These are phyloP conservation scores for Rutstroemia sydowiana DNA, from an alignment of 2,329 filamentous ascomycete species.

Conservation along the genomic window DNA sequence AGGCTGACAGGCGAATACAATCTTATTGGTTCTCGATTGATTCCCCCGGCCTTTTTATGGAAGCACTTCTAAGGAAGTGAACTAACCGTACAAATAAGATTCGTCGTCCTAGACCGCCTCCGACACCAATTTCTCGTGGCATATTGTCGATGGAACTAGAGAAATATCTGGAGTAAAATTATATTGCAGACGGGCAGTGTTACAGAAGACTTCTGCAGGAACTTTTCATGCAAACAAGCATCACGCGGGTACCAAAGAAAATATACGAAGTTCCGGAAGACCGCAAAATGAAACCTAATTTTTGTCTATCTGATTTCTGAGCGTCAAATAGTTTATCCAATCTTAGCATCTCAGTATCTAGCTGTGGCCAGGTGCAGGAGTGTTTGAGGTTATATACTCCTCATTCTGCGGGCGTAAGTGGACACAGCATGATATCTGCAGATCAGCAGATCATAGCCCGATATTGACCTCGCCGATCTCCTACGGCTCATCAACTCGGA, in stretches of 20 bases:
- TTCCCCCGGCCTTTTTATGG: not conserved
- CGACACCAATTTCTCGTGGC: constrained; percentile 7
- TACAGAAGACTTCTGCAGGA: constrained; percentile 7
- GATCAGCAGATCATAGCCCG: not conserved
- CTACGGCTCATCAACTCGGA: not conserved
- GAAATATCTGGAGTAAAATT: constrained; percentile 2
- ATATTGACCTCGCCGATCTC: not conserved
- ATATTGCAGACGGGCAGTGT: constrained; percentile 5
- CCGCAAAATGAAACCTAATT: not conserved
- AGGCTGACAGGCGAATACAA: constrained; percentile 6
- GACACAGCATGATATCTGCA: not conserved
- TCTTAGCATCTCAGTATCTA: not conserved
- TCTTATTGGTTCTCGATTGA: constrained; percentile 2
- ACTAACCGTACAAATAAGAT: constrained; percentile 8
- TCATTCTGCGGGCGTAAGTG: not conserved
- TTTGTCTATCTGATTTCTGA: not conserved
- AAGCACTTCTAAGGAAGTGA: not conserved
- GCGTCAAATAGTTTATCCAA: not conserved
- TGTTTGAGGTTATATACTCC: not conserved
- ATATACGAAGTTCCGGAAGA: not conserved
- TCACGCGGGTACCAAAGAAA: constrained; percentile 7
- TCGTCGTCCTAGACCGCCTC: not conserved
- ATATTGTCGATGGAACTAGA: constrained; percentile 5
- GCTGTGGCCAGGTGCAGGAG: not conserved
- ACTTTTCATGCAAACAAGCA: constrained; percentile 4